Evolutionary conservation across 1,284 basidiomycete genomes (phyloP).

Genomic region (Jaminaea rosea): DNA sequence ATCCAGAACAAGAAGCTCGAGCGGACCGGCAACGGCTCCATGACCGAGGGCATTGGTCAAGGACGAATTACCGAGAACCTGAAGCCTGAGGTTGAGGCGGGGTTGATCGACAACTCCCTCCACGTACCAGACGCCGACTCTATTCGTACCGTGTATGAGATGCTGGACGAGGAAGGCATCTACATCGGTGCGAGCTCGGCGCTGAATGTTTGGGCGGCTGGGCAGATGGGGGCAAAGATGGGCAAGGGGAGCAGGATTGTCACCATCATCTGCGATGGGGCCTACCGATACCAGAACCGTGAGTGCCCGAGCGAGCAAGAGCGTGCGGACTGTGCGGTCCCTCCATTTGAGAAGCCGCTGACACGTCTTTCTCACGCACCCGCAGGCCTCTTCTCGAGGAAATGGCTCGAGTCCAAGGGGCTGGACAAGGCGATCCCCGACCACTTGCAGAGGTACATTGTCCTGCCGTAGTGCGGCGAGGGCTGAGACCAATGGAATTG

Average conservation of each 20-base stretch:
- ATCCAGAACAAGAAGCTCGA: conserved; percentile 67
- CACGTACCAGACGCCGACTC: conserved; percentile 81
- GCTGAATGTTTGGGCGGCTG: conserved; percentile 87
- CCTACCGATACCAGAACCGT: conserved; percentile 89
- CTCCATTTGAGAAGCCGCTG: background rate
- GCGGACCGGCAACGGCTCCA: conserved; percentile 75
- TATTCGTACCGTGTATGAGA: conserved; percentile 84
- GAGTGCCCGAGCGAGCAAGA: too few species aligned
- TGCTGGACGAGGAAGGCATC: conserved; percentile 83
- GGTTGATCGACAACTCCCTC: conserved; percentile 70
- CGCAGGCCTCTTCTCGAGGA: conserved; percentile 79
- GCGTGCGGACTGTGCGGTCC: background rate
- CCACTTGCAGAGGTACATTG: conserved; percentile 78
- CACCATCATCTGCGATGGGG: conserved; percentile 87
- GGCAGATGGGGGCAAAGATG: conserved; percentile 73
- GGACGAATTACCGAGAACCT: conserved; percentile 93
- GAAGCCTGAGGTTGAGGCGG: conserved; percentile 61
- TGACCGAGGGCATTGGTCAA: conserved; percentile 98
- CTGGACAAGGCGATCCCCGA: conserved; percentile 72
- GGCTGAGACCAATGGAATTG: too few species aligned
- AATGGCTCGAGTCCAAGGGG: conserved; percentile 79
- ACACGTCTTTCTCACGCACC: background rate
- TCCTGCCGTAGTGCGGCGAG: conserved; percentile 57
- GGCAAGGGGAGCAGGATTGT: conserved; percentile 72
- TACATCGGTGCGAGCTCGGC: conserved; percentile 95